Conservation (phyloP, 768 basidiomycete genomes). For the Amanita phalloides region DNA sequence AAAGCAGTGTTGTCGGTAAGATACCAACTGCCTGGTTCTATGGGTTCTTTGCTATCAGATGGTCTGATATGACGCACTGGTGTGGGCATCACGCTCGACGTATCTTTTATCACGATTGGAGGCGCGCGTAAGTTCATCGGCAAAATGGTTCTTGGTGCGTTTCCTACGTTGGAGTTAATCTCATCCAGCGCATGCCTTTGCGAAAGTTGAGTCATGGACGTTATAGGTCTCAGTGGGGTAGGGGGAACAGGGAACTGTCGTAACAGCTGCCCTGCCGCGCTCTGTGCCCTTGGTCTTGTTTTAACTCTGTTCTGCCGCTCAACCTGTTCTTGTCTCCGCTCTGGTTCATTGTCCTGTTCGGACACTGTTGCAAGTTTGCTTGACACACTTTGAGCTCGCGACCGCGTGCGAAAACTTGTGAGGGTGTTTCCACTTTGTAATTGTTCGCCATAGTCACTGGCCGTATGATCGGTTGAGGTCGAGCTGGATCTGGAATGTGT, state of each 20-base stretch:
- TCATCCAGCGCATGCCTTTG: not conserved
- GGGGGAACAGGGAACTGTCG: slow-evolving; percentile 2
- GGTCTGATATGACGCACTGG: not conserved
- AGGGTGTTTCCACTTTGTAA: not conserved
- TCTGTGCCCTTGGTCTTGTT: slow-evolving; percentile 1
- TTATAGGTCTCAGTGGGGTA: not conserved
- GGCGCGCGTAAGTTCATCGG: not conserved
- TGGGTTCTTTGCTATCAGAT: not conserved
- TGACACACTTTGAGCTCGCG: not conserved
- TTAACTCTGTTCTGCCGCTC: not conserved
- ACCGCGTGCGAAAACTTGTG: not conserved
- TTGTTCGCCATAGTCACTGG: slow-evolving; percentile 2
- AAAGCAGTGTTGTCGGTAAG: too few species aligned
- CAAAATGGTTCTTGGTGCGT: not conserved
- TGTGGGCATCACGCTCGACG: not conserved
- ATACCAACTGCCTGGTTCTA: not conserved
- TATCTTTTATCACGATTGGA: not conserved
- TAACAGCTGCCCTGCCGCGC: not conserved
- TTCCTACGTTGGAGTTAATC: not conserved
- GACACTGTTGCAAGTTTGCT: not conserved
- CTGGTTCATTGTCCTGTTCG: not conserved
- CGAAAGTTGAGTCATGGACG: slow-evolving; percentile 1
- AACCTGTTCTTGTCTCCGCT: not conserved
- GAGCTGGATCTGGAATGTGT: slow-evolving; percentile 2
- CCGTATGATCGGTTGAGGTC: not conserved